These are phyloP conservation scores for Kwoniella sp. DNA, from an alignment of 768 basidiomycete species.

Conservation along the genomic window DNA sequence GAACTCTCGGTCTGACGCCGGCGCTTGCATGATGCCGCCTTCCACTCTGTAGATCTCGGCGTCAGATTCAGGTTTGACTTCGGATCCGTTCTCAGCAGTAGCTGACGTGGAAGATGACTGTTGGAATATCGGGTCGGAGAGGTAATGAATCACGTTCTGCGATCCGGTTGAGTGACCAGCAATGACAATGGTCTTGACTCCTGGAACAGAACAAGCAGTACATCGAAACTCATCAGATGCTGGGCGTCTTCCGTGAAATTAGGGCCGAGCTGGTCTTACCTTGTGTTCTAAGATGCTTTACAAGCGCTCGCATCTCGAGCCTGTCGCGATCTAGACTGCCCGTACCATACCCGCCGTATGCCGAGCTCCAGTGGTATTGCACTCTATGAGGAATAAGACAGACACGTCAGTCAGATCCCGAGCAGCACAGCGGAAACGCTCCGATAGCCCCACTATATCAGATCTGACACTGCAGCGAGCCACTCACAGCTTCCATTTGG, in stretches of 20 bases:
- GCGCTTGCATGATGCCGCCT: slow-evolving; percentile 56
- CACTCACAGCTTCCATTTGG: slow-evolving; percentile 50
- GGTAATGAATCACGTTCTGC: slow-evolving; percentile 52
- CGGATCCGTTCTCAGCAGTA: not conserved
- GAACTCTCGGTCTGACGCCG: slow-evolving; percentile 51
- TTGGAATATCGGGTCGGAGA: slow-evolving; percentile 25
- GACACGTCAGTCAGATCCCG: too few relatives aligned
- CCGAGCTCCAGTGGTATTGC: slow-evolving; percentile 47
- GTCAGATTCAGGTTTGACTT: not conserved
- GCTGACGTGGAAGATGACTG: not conserved
- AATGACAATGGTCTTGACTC: slow-evolving; percentile 40
- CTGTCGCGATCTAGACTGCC: slow-evolving; percentile 44
- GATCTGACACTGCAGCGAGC: not conserved
- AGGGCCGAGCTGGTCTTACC: slow-evolving; percentile 43
- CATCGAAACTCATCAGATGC: not conserved
- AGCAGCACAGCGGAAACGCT: too few relatives aligned
- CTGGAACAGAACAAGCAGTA: slow-evolving; percentile 21
- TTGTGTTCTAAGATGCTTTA: slow-evolving; percentile 38
- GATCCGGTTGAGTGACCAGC: slow-evolving; percentile 55
- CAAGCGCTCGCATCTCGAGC: slow-evolving; percentile 42
- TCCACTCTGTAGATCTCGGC: slow-evolving; percentile 27
- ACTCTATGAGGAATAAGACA: slow-evolving; percentile 25
- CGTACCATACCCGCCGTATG: slow-evolving; percentile 45
- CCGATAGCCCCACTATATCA: too few relatives aligned
- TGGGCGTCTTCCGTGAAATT: too few relatives aligned